Conservation (phyloP, 371 early-diverging fungal genomes). For the Mucor lusitanicus region DNA sequence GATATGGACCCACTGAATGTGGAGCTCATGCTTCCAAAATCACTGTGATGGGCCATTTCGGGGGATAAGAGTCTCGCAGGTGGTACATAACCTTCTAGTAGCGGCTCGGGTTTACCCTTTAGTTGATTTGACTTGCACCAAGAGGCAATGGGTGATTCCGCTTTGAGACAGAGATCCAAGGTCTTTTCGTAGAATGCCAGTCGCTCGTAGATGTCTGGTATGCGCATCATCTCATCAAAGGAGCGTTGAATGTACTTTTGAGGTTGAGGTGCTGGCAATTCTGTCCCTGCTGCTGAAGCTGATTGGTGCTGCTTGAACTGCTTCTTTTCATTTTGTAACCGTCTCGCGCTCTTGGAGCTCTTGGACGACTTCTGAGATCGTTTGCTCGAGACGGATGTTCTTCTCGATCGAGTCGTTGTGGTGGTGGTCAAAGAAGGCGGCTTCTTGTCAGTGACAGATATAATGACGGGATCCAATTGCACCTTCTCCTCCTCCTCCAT, state of each 20-base stretch:
- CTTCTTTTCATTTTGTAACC: slow-evolving; percentile 6
- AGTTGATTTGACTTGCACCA: slow-evolving; percentile 23
- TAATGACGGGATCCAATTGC: not conserved
- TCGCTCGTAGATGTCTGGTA: slow-evolving; percentile 36
- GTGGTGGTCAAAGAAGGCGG: not conserved
- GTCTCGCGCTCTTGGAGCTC: slow-evolving; percentile 8
- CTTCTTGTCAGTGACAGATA: not conserved
- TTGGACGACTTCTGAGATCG: slow-evolving; percentile 14
- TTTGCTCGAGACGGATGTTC: slow-evolving; percentile 20
- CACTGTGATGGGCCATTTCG: slow-evolving; percentile 6
- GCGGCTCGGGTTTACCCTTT: slow-evolving; percentile 29
- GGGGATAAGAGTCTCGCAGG: slow-evolving; percentile 15
- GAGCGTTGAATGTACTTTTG: slow-evolving; percentile 33
- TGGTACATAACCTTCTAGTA: slow-evolving; percentile 33
- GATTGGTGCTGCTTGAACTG: slow-evolving; percentile 1
- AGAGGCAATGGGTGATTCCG: slow-evolving; percentile 22
- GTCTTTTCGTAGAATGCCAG: slow-evolving; percentile 42
- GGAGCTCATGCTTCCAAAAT: slow-evolving; percentile 8
- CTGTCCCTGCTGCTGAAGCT: not conserved
- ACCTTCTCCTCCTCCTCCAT: slow-evolving; percentile 8
- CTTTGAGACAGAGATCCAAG: slow-evolving; percentile 26
- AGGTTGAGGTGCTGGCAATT: not conserved
- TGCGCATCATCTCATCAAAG: slow-evolving; percentile 43
- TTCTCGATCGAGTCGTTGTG: slow-evolving; percentile 3
- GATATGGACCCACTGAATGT: slow-evolving; percentile 21